These are phyloP conservation scores for Blastocystis sp. DNA, from an alignment of 352 stramenopile species.

Conservation along the genomic window DNA sequence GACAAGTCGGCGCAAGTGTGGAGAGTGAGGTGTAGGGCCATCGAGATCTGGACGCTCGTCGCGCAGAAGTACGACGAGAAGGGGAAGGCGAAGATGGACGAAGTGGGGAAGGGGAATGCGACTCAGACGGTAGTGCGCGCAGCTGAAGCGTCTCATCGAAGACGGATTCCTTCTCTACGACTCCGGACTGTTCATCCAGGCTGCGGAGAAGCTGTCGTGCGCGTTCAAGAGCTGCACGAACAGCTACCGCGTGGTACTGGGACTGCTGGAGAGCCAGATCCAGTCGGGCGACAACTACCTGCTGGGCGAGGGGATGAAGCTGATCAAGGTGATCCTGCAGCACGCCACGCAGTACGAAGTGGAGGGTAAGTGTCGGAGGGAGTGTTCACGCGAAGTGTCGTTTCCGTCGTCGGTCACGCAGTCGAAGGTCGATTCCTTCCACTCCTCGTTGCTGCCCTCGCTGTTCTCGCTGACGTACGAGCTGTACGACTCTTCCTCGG, in stretches of 20 bases:
- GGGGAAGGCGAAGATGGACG: constrained; percentile 11
- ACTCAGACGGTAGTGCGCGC: constrained; percentile 19
- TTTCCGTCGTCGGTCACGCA: neutral
- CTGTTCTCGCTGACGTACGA: constrained; percentile 12
- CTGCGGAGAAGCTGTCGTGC: neutral
- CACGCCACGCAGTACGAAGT: neutral
- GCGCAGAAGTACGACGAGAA: neutral
- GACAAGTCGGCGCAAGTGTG: neutral
- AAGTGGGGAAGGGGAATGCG: neutral
- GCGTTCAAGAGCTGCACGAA: constrained; percentile 40
- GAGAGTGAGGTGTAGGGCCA: neutral
- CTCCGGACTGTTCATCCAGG: neutral
- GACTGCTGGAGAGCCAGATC: constrained; percentile 20
- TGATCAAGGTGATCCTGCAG: constrained; percentile 25
- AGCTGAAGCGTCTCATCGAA: neutral
- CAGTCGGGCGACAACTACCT: neutral
- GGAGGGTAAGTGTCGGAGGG: neutral
- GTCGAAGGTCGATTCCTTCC: neutral
- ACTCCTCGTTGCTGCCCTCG: neutral
- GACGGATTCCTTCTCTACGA: neutral
- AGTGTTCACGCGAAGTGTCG: neutral
- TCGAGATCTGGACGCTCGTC: neutral
- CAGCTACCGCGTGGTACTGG: constrained; percentile 14
- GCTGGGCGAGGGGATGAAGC: constrained; percentile 41
- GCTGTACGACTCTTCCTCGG: constrained; percentile 11